Evolutionary conservation across 1,284 basidiomycete species (phyloP), one percentile per base, ranked within the genome.

Genomic region (Cutaneotrichosporon spelunceum): DNA sequence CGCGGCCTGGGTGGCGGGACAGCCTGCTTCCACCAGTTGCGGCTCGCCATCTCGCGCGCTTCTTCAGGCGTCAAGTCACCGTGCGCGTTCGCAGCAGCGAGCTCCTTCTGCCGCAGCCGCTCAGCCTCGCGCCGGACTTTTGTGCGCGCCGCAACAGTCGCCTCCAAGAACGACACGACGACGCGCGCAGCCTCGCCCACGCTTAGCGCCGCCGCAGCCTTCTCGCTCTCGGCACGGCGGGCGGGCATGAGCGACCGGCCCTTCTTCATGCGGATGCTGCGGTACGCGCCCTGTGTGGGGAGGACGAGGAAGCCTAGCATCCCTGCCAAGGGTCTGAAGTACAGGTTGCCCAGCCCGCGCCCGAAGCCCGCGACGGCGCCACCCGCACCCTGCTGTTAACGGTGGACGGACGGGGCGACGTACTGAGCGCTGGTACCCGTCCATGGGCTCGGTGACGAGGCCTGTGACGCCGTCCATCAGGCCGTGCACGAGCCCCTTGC

Each of bases 381-480:
- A 61, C 60, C 55, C 19, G 56, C 13, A 8, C 52, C 56, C 57
- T 56, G 30, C 24, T 36, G 48, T 49, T 23, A 50, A 45, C 26
- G 3, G 6, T 2, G 30, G 7, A 29, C 19, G 19, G 2, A 4
- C 16, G 3, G 16, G 14, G 14, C 5, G 6, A 50, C 48, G 4
- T n/a, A 74, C 83, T 80, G 26, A 16, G 14, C 48, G 48, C 13
- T 29, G 48, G 26, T 50, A 30, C 10, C 48, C 48, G 26, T 50
- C 48, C 36, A 81, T 64, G 34, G 84, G 83, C 66, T 84, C 83
- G 19, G 72, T 80, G 21, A 84, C 79, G 6, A 85, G 73, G 3
- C 83, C 84, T 1, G 82, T 82, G 53, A 85, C 83, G 13, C 83
- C 84, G 68, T 85, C 84, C 67, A 82, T 82, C 56, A 81, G 81